Evolutionary conservation across 306 rosid genomes (phyloP).

Genomic region (Cucumis hystrix): DNA sequence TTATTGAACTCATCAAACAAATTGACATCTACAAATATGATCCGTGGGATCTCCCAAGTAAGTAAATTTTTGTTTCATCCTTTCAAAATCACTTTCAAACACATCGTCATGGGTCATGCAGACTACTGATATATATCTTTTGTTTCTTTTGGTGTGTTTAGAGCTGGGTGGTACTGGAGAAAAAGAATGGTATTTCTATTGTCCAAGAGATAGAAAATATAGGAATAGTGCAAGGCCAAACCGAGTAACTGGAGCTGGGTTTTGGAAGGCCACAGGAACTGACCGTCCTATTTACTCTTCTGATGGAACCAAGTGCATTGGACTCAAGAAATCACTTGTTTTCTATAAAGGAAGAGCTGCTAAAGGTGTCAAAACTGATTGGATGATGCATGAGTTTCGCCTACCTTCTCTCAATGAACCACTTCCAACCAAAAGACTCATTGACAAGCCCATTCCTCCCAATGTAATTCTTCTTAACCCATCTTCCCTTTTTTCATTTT

Average conservation of each 20-base stretch:
- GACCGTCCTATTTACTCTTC: conserved; percentile 84
- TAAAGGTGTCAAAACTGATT: conserved; percentile 83
- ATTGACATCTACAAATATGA: conserved; percentile 89
- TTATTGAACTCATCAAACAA: conserved; percentile 88
- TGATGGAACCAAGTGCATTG: conserved; percentile 76
- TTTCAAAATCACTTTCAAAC: no score
- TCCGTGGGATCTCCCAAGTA: conserved; percentile 99
- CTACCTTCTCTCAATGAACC: conserved; percentile 56
- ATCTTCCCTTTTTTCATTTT: not conserved
- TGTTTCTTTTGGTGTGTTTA: not conserved
- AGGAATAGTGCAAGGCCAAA: conserved; percentile 93
- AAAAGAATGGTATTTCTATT: conserved; percentile 95
- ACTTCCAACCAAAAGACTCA: conserved; percentile 7
- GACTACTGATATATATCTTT: no score
- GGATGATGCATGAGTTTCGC: conserved; percentile 99
- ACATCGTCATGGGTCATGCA: no score
- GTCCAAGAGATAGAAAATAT: conserved; percentile 91
- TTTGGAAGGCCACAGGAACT: conserved; percentile 96
- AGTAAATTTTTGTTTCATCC: not conserved
- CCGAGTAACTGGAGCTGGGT: conserved; percentile 93
- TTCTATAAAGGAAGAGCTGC: conserved; percentile 94
- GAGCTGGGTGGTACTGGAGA: conserved; percentile 77
- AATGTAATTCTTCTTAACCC: not conserved
- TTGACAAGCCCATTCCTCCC: not conserved
- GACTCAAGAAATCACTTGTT: conserved; percentile 81